Evolutionary conservation across 305 asterid genomes (phyloP).

Genomic region (Andrographis paniculata): DNA sequence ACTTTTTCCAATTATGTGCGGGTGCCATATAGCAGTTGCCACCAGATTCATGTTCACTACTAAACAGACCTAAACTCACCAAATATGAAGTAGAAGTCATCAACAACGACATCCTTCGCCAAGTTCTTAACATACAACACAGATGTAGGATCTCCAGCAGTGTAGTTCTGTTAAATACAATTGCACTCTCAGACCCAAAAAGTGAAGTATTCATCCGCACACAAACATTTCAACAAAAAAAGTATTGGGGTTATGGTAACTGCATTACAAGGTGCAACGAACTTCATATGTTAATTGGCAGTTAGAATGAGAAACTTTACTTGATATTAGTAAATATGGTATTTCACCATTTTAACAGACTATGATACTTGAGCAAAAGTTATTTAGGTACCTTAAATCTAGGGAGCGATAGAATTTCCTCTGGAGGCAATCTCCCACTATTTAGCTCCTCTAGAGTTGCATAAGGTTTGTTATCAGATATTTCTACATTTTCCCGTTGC

Average conservation of each 20-base stretch:
- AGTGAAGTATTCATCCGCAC: slow-evolving; percentile 6
- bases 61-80: slow-evolving; percentile 68
- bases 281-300: too few species aligned
- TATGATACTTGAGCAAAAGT: slow-evolving; percentile 12
- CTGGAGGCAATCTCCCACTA: slow-evolving; percentile 75
- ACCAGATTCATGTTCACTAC: slow-evolving; percentile 1
- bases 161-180: slow-evolving; percentile 54
- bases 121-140: slow-evolving; percentile 80
- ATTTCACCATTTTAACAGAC: not conserved
- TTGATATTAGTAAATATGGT: not conserved
- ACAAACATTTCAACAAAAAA: slow-evolving; percentile 5
- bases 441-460: slow-evolving; percentile 63
- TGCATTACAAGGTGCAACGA: too few species aligned
- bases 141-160: slow-evolving; percentile 73
- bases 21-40: not conserved
- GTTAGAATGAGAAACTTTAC: not conserved
- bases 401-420: slow-evolving; percentile 83
- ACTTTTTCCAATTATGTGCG: not conserved
- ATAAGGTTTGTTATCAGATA: slow-evolving; percentile 32
- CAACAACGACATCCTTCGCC: slow-evolving; percentile 77
- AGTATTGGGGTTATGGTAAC: not conserved
- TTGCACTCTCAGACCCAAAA: slow-evolving; percentile 8
- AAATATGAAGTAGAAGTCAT: slow-evolving; percentile 70
- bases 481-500: slow-evolving; percentile 29
- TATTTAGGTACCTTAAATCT: slow-evolving; percentile 63